Percentiles rank a stretch among this genome's conserved stretches.
phyloP scores from a whole-genome alignment of 805 yeast genomes.

The Ogataea paraovalis region DNA sequence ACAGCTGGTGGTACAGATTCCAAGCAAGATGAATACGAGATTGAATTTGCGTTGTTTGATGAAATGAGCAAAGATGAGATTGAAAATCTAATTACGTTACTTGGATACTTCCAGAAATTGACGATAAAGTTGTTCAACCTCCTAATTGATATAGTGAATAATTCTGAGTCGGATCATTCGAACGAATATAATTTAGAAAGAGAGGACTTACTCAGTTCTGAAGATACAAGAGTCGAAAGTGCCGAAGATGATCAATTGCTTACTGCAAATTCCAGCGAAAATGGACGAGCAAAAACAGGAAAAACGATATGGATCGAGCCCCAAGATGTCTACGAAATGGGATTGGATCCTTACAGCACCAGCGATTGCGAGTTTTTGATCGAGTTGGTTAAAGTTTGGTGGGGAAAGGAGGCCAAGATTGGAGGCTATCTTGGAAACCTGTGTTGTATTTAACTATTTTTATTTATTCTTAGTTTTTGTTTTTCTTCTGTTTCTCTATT shows the following conservation, averaged over 20 bases:
- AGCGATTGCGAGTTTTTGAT: slow-evolving; percentile 43
- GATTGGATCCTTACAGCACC: slow-evolving; percentile 49
- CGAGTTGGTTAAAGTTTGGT: slow-evolving; percentile 43
- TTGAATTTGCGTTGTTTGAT: slow-evolving; percentile 31
- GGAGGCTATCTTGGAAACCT: slow-evolving; percentile 33
- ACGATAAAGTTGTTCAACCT: slow-evolving; percentile 41
- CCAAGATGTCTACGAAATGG: slow-evolving; percentile 52
- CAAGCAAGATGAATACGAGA: slow-evolving; percentile 34
- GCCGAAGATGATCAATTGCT: slow-evolving; percentile 10
- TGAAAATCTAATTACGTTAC: slow-evolving; percentile 28
- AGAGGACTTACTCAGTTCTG: slow-evolving; percentile 6
- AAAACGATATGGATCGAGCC: slow-evolving; percentile 31
- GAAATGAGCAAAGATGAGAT: slow-evolving; percentile 19
- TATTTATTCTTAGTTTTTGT: neutral
- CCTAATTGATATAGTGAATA: slow-evolving; percentile 35
- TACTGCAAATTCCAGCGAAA: neutral
- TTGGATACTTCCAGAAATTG: slow-evolving; percentile 51
- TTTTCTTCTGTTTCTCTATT: neutral
- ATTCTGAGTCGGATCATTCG: slow-evolving; percentile 23
- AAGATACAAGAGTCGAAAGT: slow-evolving; percentile 2
- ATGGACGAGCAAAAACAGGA: neutral
- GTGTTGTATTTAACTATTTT: slow-evolving; percentile 28
- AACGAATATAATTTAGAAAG: slow-evolving; percentile 7
- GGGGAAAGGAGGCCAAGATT: slow-evolving; percentile 40
- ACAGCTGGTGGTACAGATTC: slow-evolving; percentile 64